phyloP scores from a whole-genome alignment of 2,329 filamentous ascomycete genomes.

The Trichophyton verrucosum region DNA sequence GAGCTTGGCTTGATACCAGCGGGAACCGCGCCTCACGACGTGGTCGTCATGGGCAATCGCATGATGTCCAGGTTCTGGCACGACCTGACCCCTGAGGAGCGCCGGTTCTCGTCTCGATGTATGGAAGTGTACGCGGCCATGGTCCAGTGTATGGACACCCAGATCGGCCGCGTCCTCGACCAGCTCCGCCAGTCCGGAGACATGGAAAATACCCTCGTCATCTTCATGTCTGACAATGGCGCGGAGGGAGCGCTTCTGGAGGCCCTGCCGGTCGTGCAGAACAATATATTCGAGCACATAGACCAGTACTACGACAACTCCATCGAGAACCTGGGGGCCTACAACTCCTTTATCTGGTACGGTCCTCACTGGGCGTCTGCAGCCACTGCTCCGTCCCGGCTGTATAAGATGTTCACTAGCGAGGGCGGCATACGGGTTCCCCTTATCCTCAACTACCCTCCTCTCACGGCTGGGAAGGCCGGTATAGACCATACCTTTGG shows the following conservation, averaged over 20 bases:
- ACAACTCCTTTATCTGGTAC: conserved; percentile 49
- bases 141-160: conserved; percentile 50
- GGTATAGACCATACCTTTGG: conserved; percentile 41
- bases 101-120: conserved; percentile 34
- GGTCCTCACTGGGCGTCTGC: conserved; percentile 46
- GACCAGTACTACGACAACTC: conserved; percentile 47
- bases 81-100: conserved; percentile 26
- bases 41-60: conserved; percentile 33
- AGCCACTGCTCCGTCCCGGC: conserved; percentile 38
- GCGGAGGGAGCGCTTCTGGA: conserved; percentile 49
- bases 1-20: conserved; percentile 44
- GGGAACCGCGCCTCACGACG: conserved; percentile 32
- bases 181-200: conserved; percentile 46
- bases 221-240: conserved; percentile 53
- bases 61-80: conserved; percentile 35
- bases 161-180: conserved; percentile 47
- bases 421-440: conserved; percentile 43
- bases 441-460: conserved; percentile 37
- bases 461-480: conserved; percentile 11
- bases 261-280: conserved; percentile 45
- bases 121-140: conserved; percentile 55
- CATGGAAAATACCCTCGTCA: conserved; percentile 51
- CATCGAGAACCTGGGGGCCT: conserved; percentile 47
- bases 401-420: conserved; percentile 40
- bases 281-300: conserved; percentile 42